phyloP scores from a whole-genome alignment of 345 rosid species.

The Sonneratia alba region DNA sequence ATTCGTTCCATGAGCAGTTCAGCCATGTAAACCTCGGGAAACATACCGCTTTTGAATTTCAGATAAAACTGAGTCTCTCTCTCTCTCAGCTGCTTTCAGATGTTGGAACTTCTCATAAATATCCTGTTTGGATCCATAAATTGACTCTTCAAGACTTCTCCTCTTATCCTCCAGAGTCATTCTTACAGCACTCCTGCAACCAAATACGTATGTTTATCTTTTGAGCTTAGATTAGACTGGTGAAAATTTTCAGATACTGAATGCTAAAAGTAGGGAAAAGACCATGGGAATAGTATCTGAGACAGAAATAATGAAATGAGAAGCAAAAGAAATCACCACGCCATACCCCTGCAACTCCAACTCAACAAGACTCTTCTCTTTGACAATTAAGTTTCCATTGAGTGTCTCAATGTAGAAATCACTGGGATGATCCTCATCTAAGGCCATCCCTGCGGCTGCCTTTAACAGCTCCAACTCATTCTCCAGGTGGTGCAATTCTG shows the following conservation, averaged over 20 bases:
- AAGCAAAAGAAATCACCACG: constrained; percentile 3
- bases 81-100: constrained; percentile 46
- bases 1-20: not conserved
- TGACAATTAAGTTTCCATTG: constrained; percentile 29
- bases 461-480: constrained; percentile 44
- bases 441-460: constrained; percentile 46
- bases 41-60: constrained; percentile 51
- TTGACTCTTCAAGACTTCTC: constrained; percentile 45
- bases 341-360: constrained; percentile 48
- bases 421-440: constrained; percentile 32
- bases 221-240: not conserved
- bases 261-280: not conserved
- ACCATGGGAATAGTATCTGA: too few species aligned
- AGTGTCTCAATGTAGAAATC: constrained; percentile 46
- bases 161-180: constrained; percentile 46
- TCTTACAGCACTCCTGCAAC: constrained; percentile 43
- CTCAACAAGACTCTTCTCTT: constrained; percentile 29
- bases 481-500: constrained; percentile 33
- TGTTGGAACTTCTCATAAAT: constrained; percentile 44
- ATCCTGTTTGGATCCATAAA: constrained; percentile 40
- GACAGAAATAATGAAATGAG: not conserved
- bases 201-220: constrained; percentile 2
- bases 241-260: constrained; percentile 1
- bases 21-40: not conserved
- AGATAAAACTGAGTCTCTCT: constrained; percentile 35